phyloP scores from a whole-genome alignment of 805 yeast species.

The Kuraishia molischiana region DNA sequence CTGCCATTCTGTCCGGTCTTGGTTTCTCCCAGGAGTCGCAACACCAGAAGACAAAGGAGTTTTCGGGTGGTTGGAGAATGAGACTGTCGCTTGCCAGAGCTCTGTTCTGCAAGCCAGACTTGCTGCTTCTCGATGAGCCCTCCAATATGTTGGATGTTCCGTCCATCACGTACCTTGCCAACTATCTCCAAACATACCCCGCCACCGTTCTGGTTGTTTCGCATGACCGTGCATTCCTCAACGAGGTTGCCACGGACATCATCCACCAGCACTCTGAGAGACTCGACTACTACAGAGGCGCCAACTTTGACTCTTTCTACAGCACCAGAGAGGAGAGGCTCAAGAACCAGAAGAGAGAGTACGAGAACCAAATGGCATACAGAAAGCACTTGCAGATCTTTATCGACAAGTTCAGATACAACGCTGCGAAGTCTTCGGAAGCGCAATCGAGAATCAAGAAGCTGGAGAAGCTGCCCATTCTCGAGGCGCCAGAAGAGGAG shows the following conservation, averaged over 20 bases:
- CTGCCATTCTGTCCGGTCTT: slow-evolving; percentile 82
- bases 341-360: slow-evolving; percentile 88
- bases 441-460: slow-evolving; percentile 98
- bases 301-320: slow-evolving; percentile 89
- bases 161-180: slow-evolving; percentile 86
- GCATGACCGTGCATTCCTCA: slow-evolving; percentile 93
- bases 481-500: slow-evolving; percentile 94
- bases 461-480: slow-evolving; percentile 83
- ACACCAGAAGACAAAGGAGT: slow-evolving; percentile 71
- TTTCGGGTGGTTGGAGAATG: slow-evolving; percentile 99
- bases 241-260: slow-evolving; percentile 97
- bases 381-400: slow-evolving; percentile 89
- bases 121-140: slow-evolving; percentile 92
- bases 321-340: slow-evolving; percentile 91
- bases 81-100: slow-evolving; percentile 97
- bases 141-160: slow-evolving; percentile 99
- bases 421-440: slow-evolving; percentile 95
- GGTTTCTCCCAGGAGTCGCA: slow-evolving; percentile 92
- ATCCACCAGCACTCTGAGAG: slow-evolving; percentile 97
- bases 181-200: slow-evolving; percentile 82
- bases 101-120: slow-evolving; percentile 92
- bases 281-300: slow-evolving; percentile 89
- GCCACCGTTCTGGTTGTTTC: slow-evolving; percentile 93
- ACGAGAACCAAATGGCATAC: slow-evolving; percentile 94
- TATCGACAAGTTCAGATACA: slow-evolving; percentile 93